These are phyloP conservation scores for Vanilla planifolia DNA, from an alignment of 106 monocot species.

Conservation along the genomic window DNA sequence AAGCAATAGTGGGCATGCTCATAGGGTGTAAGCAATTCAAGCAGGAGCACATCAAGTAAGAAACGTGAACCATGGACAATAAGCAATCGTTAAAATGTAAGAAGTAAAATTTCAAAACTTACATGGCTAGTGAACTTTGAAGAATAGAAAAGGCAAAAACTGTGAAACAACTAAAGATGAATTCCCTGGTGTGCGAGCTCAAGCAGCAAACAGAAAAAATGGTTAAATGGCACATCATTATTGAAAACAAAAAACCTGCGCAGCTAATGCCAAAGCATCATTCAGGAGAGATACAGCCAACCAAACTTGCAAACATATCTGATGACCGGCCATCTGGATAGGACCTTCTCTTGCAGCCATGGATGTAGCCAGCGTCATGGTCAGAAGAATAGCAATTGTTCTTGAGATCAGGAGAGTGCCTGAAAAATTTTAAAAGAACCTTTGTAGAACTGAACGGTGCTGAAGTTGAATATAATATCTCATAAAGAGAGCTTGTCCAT, in stretches of 20 bases:
- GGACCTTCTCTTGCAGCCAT: constrained; percentile 81
- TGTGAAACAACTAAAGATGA: no score
- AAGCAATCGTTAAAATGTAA: no score
- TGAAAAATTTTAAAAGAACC: constrained; percentile 21
- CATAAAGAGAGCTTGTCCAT: no score
- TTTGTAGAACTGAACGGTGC: no score
- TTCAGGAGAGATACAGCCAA: constrained; percentile 86
- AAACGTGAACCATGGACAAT: no score
- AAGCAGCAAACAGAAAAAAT: neutral
- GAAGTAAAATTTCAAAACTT: no score
- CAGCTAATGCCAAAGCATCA: constrained; percentile 95
- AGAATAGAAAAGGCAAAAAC: no score
- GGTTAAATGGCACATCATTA: neutral
- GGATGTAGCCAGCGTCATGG: constrained; percentile 80
- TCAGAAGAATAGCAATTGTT: constrained; percentile 72
- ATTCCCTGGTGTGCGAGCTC: neutral
- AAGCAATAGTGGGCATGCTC: no score
- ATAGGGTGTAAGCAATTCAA: no score
- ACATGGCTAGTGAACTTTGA: no score
- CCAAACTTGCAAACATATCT: constrained; percentile 95
- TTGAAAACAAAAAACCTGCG: constrained; percentile 49
- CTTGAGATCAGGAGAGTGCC: constrained; percentile 79
- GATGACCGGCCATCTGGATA: constrained; percentile 84
- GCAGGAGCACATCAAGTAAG: no score
- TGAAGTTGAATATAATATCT: no score